Percentiles rank a stretch among this genome's conserved stretches.
phyloP scores from a whole-genome alignment of 768 basidiomycete species.

The Lyophyllum semitale region DNA sequence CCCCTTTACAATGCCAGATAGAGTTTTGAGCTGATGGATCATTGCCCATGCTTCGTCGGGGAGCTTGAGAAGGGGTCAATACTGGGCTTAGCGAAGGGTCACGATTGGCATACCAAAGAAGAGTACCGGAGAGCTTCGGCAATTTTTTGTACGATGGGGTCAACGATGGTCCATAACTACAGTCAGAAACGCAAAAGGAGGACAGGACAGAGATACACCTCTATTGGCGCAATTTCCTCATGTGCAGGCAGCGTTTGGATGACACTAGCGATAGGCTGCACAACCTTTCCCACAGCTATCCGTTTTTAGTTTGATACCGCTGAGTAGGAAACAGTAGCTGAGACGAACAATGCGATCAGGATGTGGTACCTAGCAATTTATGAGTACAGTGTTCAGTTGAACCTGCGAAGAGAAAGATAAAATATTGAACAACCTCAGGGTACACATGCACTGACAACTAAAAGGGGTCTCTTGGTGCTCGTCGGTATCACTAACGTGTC shows the following conservation, averaged over 20 bases:
- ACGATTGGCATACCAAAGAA: conserved; percentile 38
- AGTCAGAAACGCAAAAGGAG: not conserved
- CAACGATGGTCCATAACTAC: conserved; percentile 62
- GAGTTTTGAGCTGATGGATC: conserved; percentile 74
- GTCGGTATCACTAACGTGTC: too few species aligned
- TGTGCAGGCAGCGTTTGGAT: conserved; percentile 85
- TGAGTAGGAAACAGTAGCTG: too few species aligned
- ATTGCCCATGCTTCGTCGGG: conserved; percentile 71
- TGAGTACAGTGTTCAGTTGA: too few species aligned
- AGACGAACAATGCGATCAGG: too few species aligned
- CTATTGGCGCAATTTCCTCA: conserved; percentile 77
- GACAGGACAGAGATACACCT: conserved; percentile 40
- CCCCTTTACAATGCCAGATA: conserved; percentile 86
- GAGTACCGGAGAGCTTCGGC: conserved; percentile 60
- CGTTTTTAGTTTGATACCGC: too few species aligned
- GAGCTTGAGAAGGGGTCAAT: conserved; percentile 40
- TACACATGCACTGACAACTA: too few species aligned
- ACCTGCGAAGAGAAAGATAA: too few species aligned
- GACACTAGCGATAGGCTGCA: conserved; percentile 91
- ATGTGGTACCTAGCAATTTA: too few species aligned
- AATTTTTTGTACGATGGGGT: conserved; percentile 72
- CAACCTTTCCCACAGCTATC: conserved; percentile 84
- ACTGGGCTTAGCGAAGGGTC: not conserved
- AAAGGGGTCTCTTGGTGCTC: too few species aligned
- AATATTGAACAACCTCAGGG: too few species aligned